Evolutionary conservation across 192 early-diverging fungal genomes (phyloP).

Genomic region (Backusella tarrabulga): DNA sequence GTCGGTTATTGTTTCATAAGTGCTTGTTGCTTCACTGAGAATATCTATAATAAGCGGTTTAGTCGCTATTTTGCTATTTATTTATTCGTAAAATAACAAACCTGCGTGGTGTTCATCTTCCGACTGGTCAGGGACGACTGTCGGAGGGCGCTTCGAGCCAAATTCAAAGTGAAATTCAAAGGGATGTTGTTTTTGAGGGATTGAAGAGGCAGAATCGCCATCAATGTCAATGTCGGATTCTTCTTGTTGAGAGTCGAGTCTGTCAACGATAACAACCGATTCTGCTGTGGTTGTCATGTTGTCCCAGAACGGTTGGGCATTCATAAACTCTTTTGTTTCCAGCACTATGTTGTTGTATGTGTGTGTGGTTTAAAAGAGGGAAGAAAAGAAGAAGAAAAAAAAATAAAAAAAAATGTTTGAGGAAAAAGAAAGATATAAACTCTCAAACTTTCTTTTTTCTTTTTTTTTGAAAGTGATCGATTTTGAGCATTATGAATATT

Average conservation of each 20-base stretch:
- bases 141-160: constrained; percentile 8
- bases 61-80: neutral
- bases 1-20: constrained; percentile 63
- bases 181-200: neutral
- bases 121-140: neutral
- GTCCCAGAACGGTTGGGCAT: neutral
- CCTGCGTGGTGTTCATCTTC: neutral
- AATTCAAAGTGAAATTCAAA: constrained; percentile 17
- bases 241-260: neutral
- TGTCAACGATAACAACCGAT: neutral
- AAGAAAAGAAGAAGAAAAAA: neutral
- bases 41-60: neutral
- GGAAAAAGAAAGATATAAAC: neutral
- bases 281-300: constrained; percentile 2
- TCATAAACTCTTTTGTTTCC: constrained; percentile 2
- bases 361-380: neutral
- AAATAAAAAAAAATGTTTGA: neutral
- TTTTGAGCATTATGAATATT: neutral
- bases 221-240: neutral
- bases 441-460: neutral
- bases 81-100: neutral
- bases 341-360: neutral
- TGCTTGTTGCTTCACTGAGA: constrained; percentile 43
- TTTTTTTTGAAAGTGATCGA: neutral
- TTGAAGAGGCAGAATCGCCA: neutral